A percentile compares a stretch with the other conserved stretches of the same genome.
phyloP scores from a whole-genome alignment of 805 yeast species.

The Candida broadrunensis region DNA sequence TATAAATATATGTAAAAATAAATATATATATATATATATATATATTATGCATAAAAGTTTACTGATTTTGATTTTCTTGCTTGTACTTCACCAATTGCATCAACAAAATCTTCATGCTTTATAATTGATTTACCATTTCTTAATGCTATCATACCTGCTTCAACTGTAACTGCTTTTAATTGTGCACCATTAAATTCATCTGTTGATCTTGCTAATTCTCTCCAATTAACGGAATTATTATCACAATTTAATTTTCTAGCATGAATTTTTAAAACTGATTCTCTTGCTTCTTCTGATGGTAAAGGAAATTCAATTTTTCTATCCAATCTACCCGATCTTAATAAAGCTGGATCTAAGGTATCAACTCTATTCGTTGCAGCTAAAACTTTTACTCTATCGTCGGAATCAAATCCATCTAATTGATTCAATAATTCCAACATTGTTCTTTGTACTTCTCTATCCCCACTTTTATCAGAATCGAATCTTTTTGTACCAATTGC shows the following conservation, averaged over 20 bases:
- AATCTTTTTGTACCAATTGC: conserved; percentile 46
- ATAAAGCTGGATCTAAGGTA: conserved; percentile 95
- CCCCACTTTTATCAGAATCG: conserved; percentile 45
- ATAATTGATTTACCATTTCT: conserved; percentile 90
- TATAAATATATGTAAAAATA: background rate
- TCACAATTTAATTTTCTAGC: conserved; percentile 96
- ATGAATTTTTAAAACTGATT: conserved; percentile 93
- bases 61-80: conserved; percentile 95
- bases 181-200: conserved; percentile 99
- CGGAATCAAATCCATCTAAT: conserved; percentile 93
- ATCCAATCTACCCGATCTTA: conserved; percentile 96
- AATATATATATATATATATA: conserved; percentile 1
- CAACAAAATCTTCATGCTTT: conserved; percentile 96
- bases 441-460: conserved; percentile 46
- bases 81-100: conserved; percentile 97
- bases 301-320: conserved; percentile 97
- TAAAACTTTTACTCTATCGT: conserved; percentile 93
- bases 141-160: conserved; percentile 99
- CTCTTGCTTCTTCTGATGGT: conserved; percentile 97
- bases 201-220: conserved; percentile 95
- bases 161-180: conserved; percentile 97
- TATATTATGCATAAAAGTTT: conserved; percentile 81
- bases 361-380: conserved; percentile 99
- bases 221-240: conserved; percentile 86
- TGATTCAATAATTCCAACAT: conserved; percentile 49